Base-by-base conservation (phyloP, 176 grass and related monocot genomes). In the Oryza meridionalis region DNA sequence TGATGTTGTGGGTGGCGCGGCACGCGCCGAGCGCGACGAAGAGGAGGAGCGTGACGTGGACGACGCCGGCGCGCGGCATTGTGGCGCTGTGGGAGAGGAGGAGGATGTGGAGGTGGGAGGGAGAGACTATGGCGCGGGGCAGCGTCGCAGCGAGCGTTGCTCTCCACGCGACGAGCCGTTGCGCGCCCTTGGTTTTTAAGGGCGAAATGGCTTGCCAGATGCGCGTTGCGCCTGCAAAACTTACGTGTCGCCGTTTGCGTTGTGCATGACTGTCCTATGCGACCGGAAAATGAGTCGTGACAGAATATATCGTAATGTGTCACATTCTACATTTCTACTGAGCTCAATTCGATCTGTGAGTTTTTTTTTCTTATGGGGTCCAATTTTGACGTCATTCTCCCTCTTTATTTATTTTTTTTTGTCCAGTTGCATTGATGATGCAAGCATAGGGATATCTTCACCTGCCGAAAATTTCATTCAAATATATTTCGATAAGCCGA, bases 1-100 rank as follows among this genome's bases (percentile, higher is more conserved):
- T 97, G 84, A 92, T 90, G 87, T 97, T 94, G 82, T 83, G 67
- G 16, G 80, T 64, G 13, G 40, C 82, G 12, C 32, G 71, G 25
- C 83, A 82, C 15, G 81, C 29, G 6, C 7, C 17, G 3, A 90
- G 17, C 58, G 21, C 58, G 46, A 62, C 69, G 26, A 33, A 11
- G 66, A 62, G 50, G 32, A 84, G 24, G 44, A 83, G 43, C 35
- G 37, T 70, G 31, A 3, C 29, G 26, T 31, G 31, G 16, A 80
- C 15, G 49, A 80, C 47, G 15, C 67, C 31, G 65, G 66, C 25
- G 17, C 66, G 37, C 47, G 69, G 49, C 87, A 88, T 88, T 62
- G 69, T 15, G 70, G 2, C 7, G 59, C 11, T 40, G 46, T 19
- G 4, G 50, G 4, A 49, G 6, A 64, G 6, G 24, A 29, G 25